A percentile compares a stretch with the other conserved stretches of the same genome.
These are phyloP conservation scores for Pseudomassariella vexata DNA, from an alignment of 2,329 filamentous ascomycete genomes.

Conservation along the genomic window DNA sequence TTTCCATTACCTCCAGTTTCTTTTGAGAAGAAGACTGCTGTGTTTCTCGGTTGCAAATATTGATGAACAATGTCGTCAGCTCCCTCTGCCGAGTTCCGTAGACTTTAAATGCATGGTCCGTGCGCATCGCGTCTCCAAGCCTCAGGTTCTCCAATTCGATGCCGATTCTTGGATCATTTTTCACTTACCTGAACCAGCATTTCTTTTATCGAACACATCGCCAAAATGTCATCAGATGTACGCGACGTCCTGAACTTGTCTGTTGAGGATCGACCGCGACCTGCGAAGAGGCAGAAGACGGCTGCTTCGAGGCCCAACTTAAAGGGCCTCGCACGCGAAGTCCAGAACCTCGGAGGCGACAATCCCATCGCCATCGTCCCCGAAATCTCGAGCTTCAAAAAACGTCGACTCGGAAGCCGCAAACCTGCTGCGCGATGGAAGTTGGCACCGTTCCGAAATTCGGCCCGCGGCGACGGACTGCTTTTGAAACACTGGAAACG, in stretches of 20 bases:
- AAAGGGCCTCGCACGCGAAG: constrained; percentile 60
- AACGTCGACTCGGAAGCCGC: constrained; percentile 45
- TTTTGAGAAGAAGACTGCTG: too few species aligned
- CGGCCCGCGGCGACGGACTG: constrained; percentile 66
- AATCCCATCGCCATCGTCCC: constrained; percentile 64
- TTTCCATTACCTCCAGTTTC: too few species aligned
- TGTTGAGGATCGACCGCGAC: constrained; percentile 50
- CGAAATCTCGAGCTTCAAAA: constrained; percentile 54
- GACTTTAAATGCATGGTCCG: too few species aligned
- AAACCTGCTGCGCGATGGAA: constrained; percentile 61
- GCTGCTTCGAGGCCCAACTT: constrained; percentile 53
- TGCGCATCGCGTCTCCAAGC: too few species aligned
- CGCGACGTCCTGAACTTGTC: constrained; percentile 84
- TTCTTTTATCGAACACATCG: constrained; percentile 10
- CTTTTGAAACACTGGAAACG: constrained; percentile 76
- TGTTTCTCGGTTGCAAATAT: too few species aligned
- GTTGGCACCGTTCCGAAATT: constrained; percentile 67
- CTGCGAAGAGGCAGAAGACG: constrained; percentile 70
- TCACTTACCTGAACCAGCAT: too few species aligned
- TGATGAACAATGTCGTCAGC: too few species aligned
- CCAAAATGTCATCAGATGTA: constrained; percentile 69
- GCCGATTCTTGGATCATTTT: not conserved
- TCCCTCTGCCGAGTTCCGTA: too few species aligned
- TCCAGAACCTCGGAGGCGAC: constrained; percentile 60
- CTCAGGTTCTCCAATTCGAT: too few species aligned